Conservation (phyloP, 371 early-diverging fungal species). For the Catenaria anguillulae region DNA sequence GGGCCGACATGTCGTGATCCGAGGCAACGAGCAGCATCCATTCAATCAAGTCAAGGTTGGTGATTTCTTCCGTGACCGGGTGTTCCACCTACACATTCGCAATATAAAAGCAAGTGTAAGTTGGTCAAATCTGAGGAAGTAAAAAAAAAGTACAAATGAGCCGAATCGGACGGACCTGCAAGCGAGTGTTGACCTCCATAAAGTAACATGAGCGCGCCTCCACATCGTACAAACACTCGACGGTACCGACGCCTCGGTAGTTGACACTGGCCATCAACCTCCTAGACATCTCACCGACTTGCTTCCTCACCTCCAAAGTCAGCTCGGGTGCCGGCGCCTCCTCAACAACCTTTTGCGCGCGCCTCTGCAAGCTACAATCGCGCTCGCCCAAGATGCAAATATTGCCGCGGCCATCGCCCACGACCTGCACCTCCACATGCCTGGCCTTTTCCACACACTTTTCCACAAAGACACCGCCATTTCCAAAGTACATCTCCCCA, state of each 20-base stretch:
- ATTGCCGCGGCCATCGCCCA: slow-evolving; percentile 79
- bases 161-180: slow-evolving; percentile 52
- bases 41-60: slow-evolving; percentile 83
- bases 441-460: slow-evolving; percentile 79
- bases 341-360: slow-evolving; percentile 96
- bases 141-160: too few species aligned
- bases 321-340: slow-evolving; percentile 71
- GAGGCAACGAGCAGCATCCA: slow-evolving; percentile 85
- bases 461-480: slow-evolving; percentile 88
- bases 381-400: slow-evolving; percentile 81
- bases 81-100: slow-evolving; percentile 19
- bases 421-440: slow-evolving; percentile 94
- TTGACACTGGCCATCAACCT: slow-evolving; percentile 77
- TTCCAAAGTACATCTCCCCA: slow-evolving; percentile 84
- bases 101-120: too few species aligned
- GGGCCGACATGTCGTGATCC: background rate
- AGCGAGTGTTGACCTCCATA: slow-evolving; percentile 91
- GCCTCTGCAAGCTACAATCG: slow-evolving; percentile 96
- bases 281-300: slow-evolving; percentile 16
- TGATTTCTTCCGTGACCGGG: slow-evolving; percentile 66
- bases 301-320: slow-evolving; percentile 18
- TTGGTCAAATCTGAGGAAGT: background rate
- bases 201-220: slow-evolving; percentile 73
- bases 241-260: slow-evolving; percentile 92
- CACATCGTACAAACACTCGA: slow-evolving; percentile 87